A percentile compares a stretch with the other conserved stretches of the same genome.
Evolutionary conservation across 768 basidiomycete species (phyloP).

Genomic region (Termitomyces sp.): DNA sequence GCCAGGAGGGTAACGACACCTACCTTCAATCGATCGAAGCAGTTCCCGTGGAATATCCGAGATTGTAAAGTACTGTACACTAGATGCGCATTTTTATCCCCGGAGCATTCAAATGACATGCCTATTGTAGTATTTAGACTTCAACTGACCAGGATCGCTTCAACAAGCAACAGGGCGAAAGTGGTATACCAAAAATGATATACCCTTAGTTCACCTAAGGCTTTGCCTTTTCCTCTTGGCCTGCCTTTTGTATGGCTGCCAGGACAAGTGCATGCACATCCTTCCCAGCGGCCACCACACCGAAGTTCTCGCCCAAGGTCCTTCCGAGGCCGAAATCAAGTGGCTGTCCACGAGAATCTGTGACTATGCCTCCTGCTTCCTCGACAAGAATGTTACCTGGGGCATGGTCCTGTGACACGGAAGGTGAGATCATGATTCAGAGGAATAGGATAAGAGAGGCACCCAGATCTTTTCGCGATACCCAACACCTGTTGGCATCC

Average conservation of each 20-base stretch:
- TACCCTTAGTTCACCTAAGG: constrained; percentile 8
- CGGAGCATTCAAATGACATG: too few relatives aligned
- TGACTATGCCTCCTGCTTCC: constrained; percentile 88
- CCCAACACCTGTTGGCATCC: constrained; percentile 72
- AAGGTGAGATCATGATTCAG: not conserved
- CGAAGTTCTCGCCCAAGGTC: constrained; percentile 81
- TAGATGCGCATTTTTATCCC: not conserved
- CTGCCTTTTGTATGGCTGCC: constrained; percentile 64
- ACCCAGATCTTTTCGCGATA: constrained; percentile 98
- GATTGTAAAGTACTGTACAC: not conserved
- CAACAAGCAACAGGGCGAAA: not conserved
- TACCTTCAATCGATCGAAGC: not conserved
- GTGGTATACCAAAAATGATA: too few relatives aligned
- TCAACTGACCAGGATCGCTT: not conserved
- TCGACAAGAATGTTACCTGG: constrained; percentile 78
- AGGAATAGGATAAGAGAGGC: constrained; percentile 13
- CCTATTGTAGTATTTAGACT: not conserved
- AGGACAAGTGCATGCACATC: constrained; percentile 66
- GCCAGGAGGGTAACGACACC: not conserved
- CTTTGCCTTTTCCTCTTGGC: constrained; percentile 28
- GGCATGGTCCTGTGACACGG: constrained; percentile 71
- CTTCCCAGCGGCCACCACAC: constrained; percentile 78
- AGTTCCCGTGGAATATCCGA: not conserved
- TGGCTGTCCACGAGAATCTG: constrained; percentile 71
- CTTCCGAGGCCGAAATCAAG: constrained; percentile 87